These are phyloP conservation scores for Osmanthus fragrans DNA, from an alignment of 257 asterid species.

Conservation along the genomic window DNA sequence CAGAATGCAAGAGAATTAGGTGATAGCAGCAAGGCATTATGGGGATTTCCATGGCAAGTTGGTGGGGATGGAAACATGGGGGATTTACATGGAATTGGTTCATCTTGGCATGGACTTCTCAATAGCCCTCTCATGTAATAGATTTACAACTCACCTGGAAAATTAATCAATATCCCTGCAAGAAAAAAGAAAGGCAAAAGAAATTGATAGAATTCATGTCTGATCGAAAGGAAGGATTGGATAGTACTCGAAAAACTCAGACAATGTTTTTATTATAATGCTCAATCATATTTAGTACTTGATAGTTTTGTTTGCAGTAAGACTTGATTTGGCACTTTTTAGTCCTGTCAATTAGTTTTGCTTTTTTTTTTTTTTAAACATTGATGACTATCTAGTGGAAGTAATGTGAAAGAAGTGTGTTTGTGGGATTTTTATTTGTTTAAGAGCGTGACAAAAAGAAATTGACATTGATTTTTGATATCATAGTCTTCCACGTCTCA, in stretches of 20 bases:
- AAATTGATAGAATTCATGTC: not conserved
- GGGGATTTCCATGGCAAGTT: constrained; percentile 83
- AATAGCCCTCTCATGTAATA: constrained; percentile 73
- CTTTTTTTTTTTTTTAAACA: constrained; percentile 1
- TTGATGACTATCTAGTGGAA: constrained; percentile 31
- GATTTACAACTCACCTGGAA: too few species aligned
- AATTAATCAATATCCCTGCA: not conserved
- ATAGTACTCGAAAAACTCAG: too few species aligned
- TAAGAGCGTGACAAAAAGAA: constrained; percentile 8
- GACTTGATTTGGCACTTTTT: not conserved
- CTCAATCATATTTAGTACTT: too few species aligned
- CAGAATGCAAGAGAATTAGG: constrained; percentile 31
- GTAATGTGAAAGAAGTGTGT: not conserved
- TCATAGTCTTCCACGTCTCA: constrained; percentile 22
- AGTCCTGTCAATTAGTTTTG: not conserved
- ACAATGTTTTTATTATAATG: too few species aligned
- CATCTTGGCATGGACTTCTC: constrained; percentile 80
- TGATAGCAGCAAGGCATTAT: constrained; percentile 40
- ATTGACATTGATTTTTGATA: constrained; percentile 17
- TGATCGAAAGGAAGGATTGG: not conserved
- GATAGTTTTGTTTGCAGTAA: not conserved
- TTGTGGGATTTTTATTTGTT: constrained; percentile 24
- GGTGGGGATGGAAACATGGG: constrained; percentile 35
- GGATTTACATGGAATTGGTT: constrained; percentile 56
- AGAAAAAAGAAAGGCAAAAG: not conserved